Base-by-base conservation (phyloP, 164 flowering plant genomes). In the Buxus sempervirens region DNA sequence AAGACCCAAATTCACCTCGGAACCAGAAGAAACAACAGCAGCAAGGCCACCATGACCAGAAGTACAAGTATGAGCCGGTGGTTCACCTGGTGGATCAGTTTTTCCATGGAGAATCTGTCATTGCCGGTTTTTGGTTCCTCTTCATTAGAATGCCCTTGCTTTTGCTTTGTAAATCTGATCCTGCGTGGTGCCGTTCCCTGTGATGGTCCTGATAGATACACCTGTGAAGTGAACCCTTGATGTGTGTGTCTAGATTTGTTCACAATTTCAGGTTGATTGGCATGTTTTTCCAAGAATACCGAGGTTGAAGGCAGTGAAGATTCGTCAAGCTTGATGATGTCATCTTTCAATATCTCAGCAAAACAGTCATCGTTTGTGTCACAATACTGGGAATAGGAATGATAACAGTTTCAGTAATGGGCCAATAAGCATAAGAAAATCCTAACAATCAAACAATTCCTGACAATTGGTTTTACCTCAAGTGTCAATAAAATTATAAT, bases 261-360 rank as follows among this genome's bases (percentile, higher is more conserved):
- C 12, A 64, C 32, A 51, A 36, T 45, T 27, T 48, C 23, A 21
- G 78, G 69, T 7, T 32, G 38, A 32, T 7, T 32, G 5, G 7
- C 38, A 3, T 32, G 38, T 32, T 3, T 32, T 32, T 32, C 38
- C 7, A 59, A 45, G 23, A 9, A 49, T 48, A 36, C 32, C 22
- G 75, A 63, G 41, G 27, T 19, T 4, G 28, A 25, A 22, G 76
- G 59, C 19, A 74, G n/a, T 51, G 81, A 63, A 13, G 79, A n/a
- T 61, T 81, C 81, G 48, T 85, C 89, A 19, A 86, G 88, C 57
- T 82, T 75, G 48, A 88, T 73, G 58, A 88, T 88, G 48, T 88
- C 90, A 62, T 88, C 90, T 23, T 86, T 86, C 76, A 88, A 60
- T 73, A 88, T 88, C 1, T 86, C 93, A 0, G 83, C 86, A 62